Base-by-base conservation (phyloP, 2,329 filamentous ascomycete genomes). In the Colletotrichum sp. region DNA sequence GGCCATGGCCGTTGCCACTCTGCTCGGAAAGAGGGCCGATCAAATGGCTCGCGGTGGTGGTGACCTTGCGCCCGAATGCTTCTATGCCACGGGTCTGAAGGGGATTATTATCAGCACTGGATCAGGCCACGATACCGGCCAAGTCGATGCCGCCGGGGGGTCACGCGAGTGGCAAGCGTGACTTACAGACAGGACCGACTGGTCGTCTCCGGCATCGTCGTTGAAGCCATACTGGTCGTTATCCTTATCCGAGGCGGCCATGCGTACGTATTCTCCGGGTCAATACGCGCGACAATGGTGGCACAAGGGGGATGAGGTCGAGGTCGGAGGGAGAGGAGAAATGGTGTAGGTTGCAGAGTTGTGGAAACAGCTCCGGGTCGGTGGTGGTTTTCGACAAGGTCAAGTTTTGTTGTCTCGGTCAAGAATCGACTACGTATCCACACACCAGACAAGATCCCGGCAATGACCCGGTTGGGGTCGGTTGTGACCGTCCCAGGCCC, bases 21-120 rank as follows among this genome's bases (percentile, higher is more conserved):
- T 86, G 85, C 77, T 93, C 91, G 79, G 86, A 82, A 73, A 91
- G 85, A 62, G 93, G 92, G 60, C 91, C 93, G 81, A 98, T 98
- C 79, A 99, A 89, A 84, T 98, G 96, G 81, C 93, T 95, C 72
- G 97, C 97, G 24, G 97, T 98, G 32, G 95, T 95, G 34, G 96
- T 97, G 77, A 98, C 96, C 86, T 98, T 99, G 82, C 96, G 93
- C 79, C 96, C 93, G 85, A 99, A 98, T 71, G 95, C 94, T 87
- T 98, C 96, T 80, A 98, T 88, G 78, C 97, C 95, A 80, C 95
- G 94, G 71, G 95, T 93, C 96, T 98, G 81, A 66, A 65, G 78
- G 73, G 77, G 8, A 74, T 21, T 8, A n/a, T 24, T 16, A 18
- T 52, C 18, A 52, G 43, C 43, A 52, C 43, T 52, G 36, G 36